Evolutionary conservation across 2,329 filamentous ascomycete species (phyloP).

Genomic region (Penicillium expansum): DNA sequence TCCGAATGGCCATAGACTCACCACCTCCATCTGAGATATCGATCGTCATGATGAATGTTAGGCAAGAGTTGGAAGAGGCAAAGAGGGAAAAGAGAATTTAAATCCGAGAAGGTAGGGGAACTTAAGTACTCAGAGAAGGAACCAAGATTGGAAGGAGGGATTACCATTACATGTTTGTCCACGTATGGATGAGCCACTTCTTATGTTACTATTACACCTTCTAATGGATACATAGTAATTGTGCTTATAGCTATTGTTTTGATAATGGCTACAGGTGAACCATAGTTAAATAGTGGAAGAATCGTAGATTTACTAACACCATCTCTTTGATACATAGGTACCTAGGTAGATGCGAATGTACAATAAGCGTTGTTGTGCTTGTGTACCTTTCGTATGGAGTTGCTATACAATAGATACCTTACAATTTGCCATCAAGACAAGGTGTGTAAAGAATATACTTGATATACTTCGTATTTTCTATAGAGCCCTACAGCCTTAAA

Average conservation of each 20-base stretch:
- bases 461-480: no score
- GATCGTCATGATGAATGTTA: neutral
- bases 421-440: neutral
- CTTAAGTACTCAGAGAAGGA: neutral
- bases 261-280: no score
- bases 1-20: neutral
- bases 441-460: no score
- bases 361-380: neutral
- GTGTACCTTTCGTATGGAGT: neutral
- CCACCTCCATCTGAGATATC: neutral
- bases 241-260: no score
- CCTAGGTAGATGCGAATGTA: neutral
- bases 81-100: neutral
- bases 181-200: neutral
- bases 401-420: neutral
- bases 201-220: neutral
- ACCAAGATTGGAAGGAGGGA: neutral
- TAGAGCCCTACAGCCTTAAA: neutral
- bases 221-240: no score
- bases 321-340: no score
- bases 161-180: neutral
- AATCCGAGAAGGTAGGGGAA: neutral
- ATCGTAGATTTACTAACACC: no score
- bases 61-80: neutral
- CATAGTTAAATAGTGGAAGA: no score